Percentiles rank a stretch among this genome's conserved stretches.
These are phyloP conservation scores for Aspergillus bertholletiae DNA, from an alignment of 495 filamentous ascomycete species.

Conservation along the genomic window DNA sequence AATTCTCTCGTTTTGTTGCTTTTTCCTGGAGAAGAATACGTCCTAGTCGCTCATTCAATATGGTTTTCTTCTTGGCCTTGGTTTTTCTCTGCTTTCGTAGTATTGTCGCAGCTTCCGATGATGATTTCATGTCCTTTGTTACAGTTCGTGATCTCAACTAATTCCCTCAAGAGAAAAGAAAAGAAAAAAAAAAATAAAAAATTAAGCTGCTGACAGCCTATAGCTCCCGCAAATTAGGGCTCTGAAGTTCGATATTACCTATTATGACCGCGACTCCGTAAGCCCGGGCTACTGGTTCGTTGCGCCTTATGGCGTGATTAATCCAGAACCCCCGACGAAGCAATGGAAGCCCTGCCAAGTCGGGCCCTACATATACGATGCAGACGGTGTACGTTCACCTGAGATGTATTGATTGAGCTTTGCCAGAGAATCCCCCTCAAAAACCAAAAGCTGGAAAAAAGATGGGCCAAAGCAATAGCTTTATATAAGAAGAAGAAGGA, in stretches of 20 bases:
- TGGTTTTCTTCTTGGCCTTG: slow-evolving; percentile 26
- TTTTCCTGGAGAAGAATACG: slow-evolving; percentile 21
- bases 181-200: too few species aligned
- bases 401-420: too few species aligned
- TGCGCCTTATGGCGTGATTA: slow-evolving; percentile 17
- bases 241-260: slow-evolving; percentile 12
- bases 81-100: slow-evolving; percentile 25
- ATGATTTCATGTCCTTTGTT: slow-evolving; percentile 1
- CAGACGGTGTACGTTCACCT: slow-evolving; percentile 26
- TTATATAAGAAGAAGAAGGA: too few species aligned
- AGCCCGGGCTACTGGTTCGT: slow-evolving; percentile 27
- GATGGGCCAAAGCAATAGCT: too few species aligned
- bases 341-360: slow-evolving; percentile 30
- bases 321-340: slow-evolving; percentile 12
- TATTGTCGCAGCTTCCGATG: slow-evolving; percentile 17
- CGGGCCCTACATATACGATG: slow-evolving; percentile 39
- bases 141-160: neutral
- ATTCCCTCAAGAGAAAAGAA: neutral
- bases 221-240: slow-evolving; percentile 17
- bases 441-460: too few species aligned
- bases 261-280: slow-evolving; percentile 12
- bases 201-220: too few species aligned
- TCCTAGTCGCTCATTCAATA: slow-evolving; percentile 33
- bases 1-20: slow-evolving; percentile 4
- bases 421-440: too few species aligned